Evolutionary conservation across 257 asterid genomes (phyloP), one percentile per base, ranked within the genome.

Genomic region (Osmanthus fragrans): DNA sequence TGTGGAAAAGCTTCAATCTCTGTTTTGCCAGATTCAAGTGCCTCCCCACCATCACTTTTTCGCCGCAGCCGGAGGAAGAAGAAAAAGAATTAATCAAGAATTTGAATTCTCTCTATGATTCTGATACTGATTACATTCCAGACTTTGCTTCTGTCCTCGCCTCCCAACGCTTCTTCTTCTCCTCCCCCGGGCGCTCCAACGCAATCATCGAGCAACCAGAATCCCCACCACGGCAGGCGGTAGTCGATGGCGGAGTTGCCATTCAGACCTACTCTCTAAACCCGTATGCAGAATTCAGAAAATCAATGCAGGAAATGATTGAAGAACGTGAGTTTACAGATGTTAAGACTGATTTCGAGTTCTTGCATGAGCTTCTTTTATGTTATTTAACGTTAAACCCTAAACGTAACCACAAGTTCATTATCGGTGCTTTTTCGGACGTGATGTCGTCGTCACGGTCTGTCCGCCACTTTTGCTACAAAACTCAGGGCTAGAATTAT

Each of bases 261-360:
- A 80, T 93, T 13, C 88, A 82, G 66, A 91, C 90, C 7, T 83
- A 79, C 68, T 90, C 97, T 3, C 91, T 94, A 45, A 90, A 93
- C 86, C 98, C 98, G 0, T 90, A 72, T 40, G 42, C 82, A 3
- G 98, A 93, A 51, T 93, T 93, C 79, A 60, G 90, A 27, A 71
- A 82, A 58, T 93, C 98, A 34, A 91, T 93, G 97, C 73, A 86
- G 56, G 98, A 93, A 76, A 93, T 93, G 98, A 92, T 90, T 47
- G 96, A 90, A 42, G 91, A 90, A 0, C 86, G 82, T 5, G 85
- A 76, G 36, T 12, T 81, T 9, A 85, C 65, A 13, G 89, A 85
- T 33, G 83, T 70, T 12, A 73, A 80, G 71, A 84, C 75, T 1
- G 82, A 88, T 42, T 87, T 91, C 94, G 94, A 88, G 1, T 87